Evolutionary conservation across 306 rosid genomes (phyloP).

Genomic region (Bauhinia variegata): DNA sequence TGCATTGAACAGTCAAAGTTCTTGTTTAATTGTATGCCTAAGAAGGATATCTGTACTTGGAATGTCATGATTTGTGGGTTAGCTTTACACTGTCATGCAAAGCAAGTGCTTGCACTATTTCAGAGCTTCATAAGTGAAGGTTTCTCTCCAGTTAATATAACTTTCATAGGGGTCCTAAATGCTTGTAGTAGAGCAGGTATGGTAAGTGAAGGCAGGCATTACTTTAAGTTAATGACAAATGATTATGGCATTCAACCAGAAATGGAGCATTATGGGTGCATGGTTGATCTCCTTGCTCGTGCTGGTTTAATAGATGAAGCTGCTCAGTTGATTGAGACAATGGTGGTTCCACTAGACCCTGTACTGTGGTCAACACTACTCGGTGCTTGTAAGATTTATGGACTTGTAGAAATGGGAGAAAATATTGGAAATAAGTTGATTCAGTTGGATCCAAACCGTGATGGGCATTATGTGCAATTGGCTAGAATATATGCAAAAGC

Average conservation of each 20-base stretch:
- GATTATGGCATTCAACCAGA: conserved; percentile 60
- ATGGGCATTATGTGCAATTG: conserved; percentile 82
- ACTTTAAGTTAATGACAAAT: conserved; percentile 63
- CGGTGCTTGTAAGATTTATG: conserved; percentile 73
- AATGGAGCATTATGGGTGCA: conserved; percentile 91
- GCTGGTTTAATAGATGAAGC: conserved; percentile 72
- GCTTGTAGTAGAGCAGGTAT: conserved; percentile 80
- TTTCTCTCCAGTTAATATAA: conserved; percentile 58
- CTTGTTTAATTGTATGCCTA: conserved; percentile 56
- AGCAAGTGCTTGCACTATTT: conserved; percentile 61
- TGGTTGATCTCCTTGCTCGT: conserved; percentile 80
- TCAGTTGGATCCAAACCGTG: conserved; percentile 69
- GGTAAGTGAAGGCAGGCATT: conserved; percentile 60
- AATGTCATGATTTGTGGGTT: conserved; percentile 81
- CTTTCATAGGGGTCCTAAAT: conserved; percentile 71
- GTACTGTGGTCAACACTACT: conserved; percentile 77
- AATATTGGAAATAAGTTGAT: conserved; percentile 71
- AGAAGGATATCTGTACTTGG: conserved; percentile 70
- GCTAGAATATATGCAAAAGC: conserved; percentile 70
- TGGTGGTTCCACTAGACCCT: conserved; percentile 62
- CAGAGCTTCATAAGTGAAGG: conserved; percentile 54
- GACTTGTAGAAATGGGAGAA: conserved; percentile 66
- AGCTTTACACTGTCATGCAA: conserved; percentile 55
- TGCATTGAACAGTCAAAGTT: conserved; percentile 62
- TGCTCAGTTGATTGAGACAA: conserved; percentile 49